Conservation (phyloP, 2,329 filamentous ascomycete species). For the Aureobasidium sp. region DNA sequence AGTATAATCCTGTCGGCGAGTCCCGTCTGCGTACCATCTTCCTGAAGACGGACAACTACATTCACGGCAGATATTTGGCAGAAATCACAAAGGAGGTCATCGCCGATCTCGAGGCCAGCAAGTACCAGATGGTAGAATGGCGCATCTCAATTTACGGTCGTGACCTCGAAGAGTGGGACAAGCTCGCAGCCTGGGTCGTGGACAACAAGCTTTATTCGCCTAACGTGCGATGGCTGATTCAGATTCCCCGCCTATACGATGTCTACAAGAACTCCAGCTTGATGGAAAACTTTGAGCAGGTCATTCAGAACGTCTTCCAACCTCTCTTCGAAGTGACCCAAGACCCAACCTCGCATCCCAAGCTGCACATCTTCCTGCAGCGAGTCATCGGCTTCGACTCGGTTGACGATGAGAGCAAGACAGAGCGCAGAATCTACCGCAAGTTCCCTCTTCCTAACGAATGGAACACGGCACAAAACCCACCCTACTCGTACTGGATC, state of each 20-base stretch:
- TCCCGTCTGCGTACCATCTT: constrained; percentile 96
- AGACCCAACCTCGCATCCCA: constrained; percentile 77
- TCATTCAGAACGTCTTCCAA: constrained; percentile 85
- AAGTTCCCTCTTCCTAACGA: constrained; percentile 88
- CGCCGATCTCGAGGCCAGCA: constrained; percentile 92
- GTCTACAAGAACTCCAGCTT: constrained; percentile 86
- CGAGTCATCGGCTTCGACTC: constrained; percentile 95
- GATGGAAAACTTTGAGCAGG: constrained; percentile 84
- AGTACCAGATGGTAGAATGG: constrained; percentile 99
- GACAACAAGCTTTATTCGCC: constrained; percentile 98
- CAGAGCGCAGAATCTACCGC: constrained; percentile 85
- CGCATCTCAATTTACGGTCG: constrained; percentile 95
- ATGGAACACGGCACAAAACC: constrained; percentile 91
- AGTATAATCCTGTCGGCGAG: constrained; percentile 96
- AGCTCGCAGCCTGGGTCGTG: constrained; percentile 91
- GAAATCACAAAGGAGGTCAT: constrained; percentile 99
- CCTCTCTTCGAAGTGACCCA: constrained; percentile 92
- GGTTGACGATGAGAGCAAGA: constrained; percentile 96
- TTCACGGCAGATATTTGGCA: constrained; percentile 88
- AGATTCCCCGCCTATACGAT: constrained; percentile 89
- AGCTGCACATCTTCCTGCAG: constrained; percentile 90
- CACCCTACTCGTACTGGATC: constrained; percentile 98
- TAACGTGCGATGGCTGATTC: constrained; percentile 95
- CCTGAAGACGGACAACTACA: constrained; percentile 96
- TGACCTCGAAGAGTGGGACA: constrained; percentile 92